Evolutionary conservation across 2,329 filamentous ascomycete species (phyloP), one percentile per base, ranked within the genome.

Genomic region (Didymella sp.): DNA sequence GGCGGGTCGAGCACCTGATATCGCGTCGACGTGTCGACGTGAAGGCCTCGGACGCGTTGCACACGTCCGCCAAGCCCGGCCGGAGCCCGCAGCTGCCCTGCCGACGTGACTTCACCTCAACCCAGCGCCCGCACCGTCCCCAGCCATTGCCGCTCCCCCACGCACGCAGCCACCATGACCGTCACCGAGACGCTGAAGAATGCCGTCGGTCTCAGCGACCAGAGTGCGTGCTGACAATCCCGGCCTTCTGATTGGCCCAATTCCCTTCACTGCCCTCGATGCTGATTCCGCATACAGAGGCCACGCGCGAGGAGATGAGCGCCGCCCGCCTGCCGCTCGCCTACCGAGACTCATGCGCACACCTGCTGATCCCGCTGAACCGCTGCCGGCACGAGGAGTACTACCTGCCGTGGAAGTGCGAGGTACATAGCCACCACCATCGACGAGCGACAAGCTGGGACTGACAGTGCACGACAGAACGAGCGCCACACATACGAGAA

Each of bases 401-500:
- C 82, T 99, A 96, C 79, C 81, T 97, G 71, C 93, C 93, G 17
- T 99, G 95, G 95, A 97, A 96, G 85, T 99, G 95, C 79, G 87
- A 91, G 85, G 95, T 98, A 15, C n/a, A 17, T 4, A 85, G 9
- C 27, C 28, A 41, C 31, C 6, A 9, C 27, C 1, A 28, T 7
- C 6, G 12, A 31, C 41, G 15, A 22, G 11, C 13, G 7, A 2
- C 27, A 28, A 2, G 22, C 7, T n/a, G 22, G 13, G 2, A 57
- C 68, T 72, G 52, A 74, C 59, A 3, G 1, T 11, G 2, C 2
- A 4, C 33, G 13, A 58, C 75, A 98, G 95, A 88, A 92, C 78
- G 95, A 99, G 84, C 85, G 95, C 82, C 95, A 99, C 81, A 89
- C 88, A 74, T 99, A 99, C 84, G 95, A 99, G 78, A 98, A 98